phyloP scores from a whole-genome alignment of 1,284 basidiomycete species.

The Peniophora sp. region DNA sequence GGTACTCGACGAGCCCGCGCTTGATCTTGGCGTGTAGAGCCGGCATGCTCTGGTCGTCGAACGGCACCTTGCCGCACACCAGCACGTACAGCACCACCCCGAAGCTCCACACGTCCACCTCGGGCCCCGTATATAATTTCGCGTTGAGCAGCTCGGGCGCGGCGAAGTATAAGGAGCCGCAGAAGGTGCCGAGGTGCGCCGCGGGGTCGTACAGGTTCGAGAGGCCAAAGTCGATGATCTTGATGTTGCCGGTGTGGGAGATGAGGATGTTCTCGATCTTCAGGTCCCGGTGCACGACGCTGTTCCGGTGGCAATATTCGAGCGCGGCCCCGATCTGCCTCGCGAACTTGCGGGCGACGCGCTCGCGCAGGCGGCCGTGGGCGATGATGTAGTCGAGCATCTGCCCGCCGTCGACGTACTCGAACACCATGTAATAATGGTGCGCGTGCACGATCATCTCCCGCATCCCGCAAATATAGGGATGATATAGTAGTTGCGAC shows the following conservation, averaged over 20 bases:
- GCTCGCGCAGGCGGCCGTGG: constrained; percentile 91
- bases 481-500: constrained; percentile 92
- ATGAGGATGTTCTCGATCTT: constrained; percentile 99
- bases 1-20: constrained; percentile 93
- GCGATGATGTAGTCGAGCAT: constrained; percentile 99
- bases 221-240: constrained; percentile 98
- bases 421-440: constrained; percentile 99
- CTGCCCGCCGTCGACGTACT: constrained; percentile 98
- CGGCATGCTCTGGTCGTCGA: constrained; percentile 99
- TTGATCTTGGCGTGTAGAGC: constrained; percentile 99
- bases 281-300: constrained; percentile 96
- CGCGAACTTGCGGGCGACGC: constrained; percentile 94
- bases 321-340: constrained; percentile 94
- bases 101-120: constrained; percentile 99
- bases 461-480: constrained; percentile 98
- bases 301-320: constrained; percentile 96
- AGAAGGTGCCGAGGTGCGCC: constrained; percentile 87
- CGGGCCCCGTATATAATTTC: constrained; percentile 93
- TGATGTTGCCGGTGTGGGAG: constrained; percentile 97
- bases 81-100: constrained; percentile 97
- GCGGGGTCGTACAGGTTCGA: constrained; percentile 93
- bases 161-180: constrained; percentile 96
- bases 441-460: constrained; percentile 95
- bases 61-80: constrained; percentile 97
- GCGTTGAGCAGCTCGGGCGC: constrained; percentile 96